Conservation (phyloP, 305 asterid genomes). For the Fraxinus nigra region DNA sequence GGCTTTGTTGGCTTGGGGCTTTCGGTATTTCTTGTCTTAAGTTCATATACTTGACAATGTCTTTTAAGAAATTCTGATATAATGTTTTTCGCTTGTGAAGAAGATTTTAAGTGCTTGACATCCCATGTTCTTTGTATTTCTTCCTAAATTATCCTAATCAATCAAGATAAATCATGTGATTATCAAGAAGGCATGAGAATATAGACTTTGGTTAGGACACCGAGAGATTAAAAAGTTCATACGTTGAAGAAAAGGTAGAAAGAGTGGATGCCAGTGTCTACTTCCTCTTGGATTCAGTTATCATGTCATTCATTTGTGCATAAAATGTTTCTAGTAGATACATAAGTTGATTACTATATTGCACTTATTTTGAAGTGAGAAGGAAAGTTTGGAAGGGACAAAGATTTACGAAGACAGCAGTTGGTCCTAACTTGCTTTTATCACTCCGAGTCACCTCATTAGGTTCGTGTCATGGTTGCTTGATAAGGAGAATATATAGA, state of each 20-base stretch:
- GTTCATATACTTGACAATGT: constrained; percentile 30
- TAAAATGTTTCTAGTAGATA: background rate
- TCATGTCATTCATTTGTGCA: background rate
- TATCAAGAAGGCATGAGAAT: background rate
- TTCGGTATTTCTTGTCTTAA: constrained; percentile 10
- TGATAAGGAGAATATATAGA: background rate
- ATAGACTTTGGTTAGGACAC: background rate
- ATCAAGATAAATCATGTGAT: background rate
- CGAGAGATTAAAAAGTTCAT: background rate
- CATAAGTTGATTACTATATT: background rate
- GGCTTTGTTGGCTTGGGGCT: constrained; percentile 22
- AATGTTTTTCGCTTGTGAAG: constrained; percentile 26
- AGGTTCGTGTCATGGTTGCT: background rate
- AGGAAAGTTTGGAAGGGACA: background rate
- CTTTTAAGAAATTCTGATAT: constrained; percentile 21
- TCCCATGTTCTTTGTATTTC: background rate
- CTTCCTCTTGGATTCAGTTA: constrained; percentile 16
- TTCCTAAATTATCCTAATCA: background rate
- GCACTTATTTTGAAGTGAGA: background rate
- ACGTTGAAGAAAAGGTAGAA: constrained; percentile 7
- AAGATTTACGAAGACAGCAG: background rate
- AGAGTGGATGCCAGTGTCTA: background rate
- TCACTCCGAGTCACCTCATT: background rate
- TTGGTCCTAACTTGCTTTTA: background rate
- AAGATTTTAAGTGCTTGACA: constrained; percentile 15